phyloP scores from a whole-genome alignment of 2,329 filamentous ascomycete species.

The Endoconidiophora laricicola region DNA sequence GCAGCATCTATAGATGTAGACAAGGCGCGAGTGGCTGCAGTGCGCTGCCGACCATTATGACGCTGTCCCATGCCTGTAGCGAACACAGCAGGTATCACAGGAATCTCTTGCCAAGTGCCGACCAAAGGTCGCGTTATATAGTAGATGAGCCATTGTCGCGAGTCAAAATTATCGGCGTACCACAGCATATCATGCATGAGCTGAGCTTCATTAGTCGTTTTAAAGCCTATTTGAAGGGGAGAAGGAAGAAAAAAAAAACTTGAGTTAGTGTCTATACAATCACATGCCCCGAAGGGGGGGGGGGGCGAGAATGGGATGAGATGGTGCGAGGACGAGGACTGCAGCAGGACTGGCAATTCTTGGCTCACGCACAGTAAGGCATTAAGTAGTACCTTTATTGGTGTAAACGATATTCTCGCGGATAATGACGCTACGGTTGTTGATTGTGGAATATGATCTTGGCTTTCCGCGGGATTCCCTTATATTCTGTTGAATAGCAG shows the following conservation, averaged over 20 bases:
- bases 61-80: conserved; percentile 27
- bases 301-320: not conserved
- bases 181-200: conserved; percentile 70
- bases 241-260: not conserved
- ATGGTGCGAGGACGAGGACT: too few species aligned
- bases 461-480: conserved; percentile 84
- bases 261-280: not conserved
- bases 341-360: too few species aligned
- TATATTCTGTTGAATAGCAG: conserved; percentile 37
- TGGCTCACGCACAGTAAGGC: too few species aligned
- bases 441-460: conserved; percentile 83
- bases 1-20: conserved; percentile 6
- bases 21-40: conserved; percentile 2
- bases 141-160: conserved; percentile 89
- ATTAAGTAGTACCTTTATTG: conserved; percentile 59
- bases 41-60: conserved; percentile 16
- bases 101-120: conserved; percentile 62
- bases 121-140: conserved; percentile 83
- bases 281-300: not conserved
- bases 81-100: conserved; percentile 49
- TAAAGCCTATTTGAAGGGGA: conserved; percentile 52
- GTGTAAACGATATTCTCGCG: conserved; percentile 89
- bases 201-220: conserved; percentile 75
- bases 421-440: conserved; percentile 82
- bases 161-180: conserved; percentile 77